Base-by-base conservation (phyloP, 768 basidiomycete genomes). In the Boletus reticulatus region DNA sequence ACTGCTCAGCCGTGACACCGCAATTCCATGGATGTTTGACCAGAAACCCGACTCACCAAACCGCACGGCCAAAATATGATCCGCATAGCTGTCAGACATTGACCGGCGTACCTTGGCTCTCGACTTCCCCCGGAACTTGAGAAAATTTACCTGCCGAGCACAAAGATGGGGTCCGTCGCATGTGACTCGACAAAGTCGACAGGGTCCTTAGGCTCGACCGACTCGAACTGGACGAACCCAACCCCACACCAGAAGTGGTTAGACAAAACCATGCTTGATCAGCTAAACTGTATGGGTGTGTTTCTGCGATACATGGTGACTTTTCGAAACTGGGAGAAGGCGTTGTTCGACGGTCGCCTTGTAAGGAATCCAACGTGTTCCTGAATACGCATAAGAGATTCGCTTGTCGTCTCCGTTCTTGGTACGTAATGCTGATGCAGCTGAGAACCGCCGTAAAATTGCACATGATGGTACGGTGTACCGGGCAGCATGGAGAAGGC, bases 341-440 rank as follows among this genome's bases (percentile, higher is more conserved):
- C 69, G 46, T 44, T 81, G 73, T 20, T 65, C 67, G 56, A 74
- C 77, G 2, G 72, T 75, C 38, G 69, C 61, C 17, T 62, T 70
- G 65, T 71, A 88, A 48, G 83, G 80, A n/a, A 85, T n/a, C 58
- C 84, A 84, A 48, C 84, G 61, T 4, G 70, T 71, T 11, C 67
- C 67, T n/a, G 66, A 69, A 8, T 79, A 78, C 17, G 67, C 50
- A 36, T 1, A 32, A 29, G 24, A 24, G 24, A 24, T n/a, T n/a
- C n/a, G n/a, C n/a, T n/a, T n/a, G n/a, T n/a, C n/a, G n/a, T n/a
- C n/a, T n/a, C n/a, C n/a, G n/a, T n/a, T n/a, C n/a, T n/a, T n/a
- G n/a, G n/a, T n/a, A n/a, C n/a, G n/a, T n/a, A n/a, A n/a, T n/a
- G n/a, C n/a, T n/a, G n/a, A n/a, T n/a, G n/a, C n/a, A n/a, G n/a